Evolutionary conservation across 1,284 basidiomycete genomes (phyloP).

Genomic region (Kalmanozyma brasiliensis): DNA sequence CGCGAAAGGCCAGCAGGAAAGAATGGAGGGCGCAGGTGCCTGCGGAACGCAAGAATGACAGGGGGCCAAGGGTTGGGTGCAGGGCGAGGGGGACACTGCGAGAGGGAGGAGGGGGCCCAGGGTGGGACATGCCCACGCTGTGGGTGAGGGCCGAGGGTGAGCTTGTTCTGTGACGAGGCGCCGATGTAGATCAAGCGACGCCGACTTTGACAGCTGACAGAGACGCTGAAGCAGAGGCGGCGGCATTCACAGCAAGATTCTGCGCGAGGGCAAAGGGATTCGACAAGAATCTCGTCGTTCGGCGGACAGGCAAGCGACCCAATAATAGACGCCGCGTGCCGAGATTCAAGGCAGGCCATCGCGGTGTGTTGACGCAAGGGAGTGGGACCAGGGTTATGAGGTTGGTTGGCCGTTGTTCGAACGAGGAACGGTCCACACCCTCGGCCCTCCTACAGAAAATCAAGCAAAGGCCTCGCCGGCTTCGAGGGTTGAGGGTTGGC

Average conservation of each 20-base stretch:
- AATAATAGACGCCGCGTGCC: too few species aligned
- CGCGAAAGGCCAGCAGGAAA: neutral
- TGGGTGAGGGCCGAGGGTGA: conserved; percentile 5
- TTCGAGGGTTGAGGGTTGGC: conserved; percentile 13
- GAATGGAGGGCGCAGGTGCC: neutral
- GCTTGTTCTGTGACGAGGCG: neutral
- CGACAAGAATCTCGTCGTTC: neutral
- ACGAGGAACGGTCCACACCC: conserved; percentile 20
- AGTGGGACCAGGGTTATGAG: conserved; percentile 15
- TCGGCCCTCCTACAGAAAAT: conserved; percentile 28
- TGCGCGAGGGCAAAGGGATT: neutral
- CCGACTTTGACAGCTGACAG: conserved; percentile 40
- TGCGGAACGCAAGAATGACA: neutral
- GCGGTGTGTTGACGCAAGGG: conserved; percentile 1
- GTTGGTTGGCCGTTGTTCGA: conserved; percentile 1
- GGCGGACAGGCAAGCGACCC: conserved; percentile 22
- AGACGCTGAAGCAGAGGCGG: neutral
- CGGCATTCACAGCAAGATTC: neutral
- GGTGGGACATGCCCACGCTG: neutral
- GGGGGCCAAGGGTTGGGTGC: conserved; percentile 1
- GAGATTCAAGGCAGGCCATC: neutral
- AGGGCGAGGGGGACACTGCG: conserved; percentile 6
- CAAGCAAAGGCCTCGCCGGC: neutral
- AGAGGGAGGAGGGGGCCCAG: neutral
- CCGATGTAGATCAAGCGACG: conserved; percentile 3